Base-by-base conservation (phyloP, 2,329 filamentous ascomycete genomes). In the Truncatella angustata region DNA sequence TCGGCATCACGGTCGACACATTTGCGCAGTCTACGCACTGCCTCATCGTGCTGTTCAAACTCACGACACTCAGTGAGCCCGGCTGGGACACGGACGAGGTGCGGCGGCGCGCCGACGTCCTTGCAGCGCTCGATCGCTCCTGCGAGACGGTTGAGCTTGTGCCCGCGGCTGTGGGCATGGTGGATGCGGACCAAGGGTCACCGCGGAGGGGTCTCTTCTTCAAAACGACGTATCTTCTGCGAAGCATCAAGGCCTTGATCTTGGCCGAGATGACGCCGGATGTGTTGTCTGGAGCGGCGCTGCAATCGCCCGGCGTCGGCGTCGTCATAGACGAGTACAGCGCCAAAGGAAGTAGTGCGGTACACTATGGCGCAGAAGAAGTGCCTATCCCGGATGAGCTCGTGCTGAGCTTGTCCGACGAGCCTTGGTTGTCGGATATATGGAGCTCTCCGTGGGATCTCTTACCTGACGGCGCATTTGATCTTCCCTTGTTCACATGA, bases 21-120 rank as follows among this genome's bases (percentile, higher is more conserved):
- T 62, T 63, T 53, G 42, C 59, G 1, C 63, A 64, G 42, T 58
- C 62, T 37, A 57, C 54, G 40, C 60, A 62, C 48, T 59, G 55
- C 50, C 30, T 63, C 7, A 58, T 62, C 9, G 54, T 62, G 9
- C 54, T 61, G 9, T 63, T 65, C 43, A 60, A 58, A 47, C 60
- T 65, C 23, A 45, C 49, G 21, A 60, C 51, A 3, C 54, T 61
- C 35, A 37, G 57, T 11, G 61, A 62, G 39, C 52, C 56, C 7
- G 58, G 56, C 10, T 65, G 59, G 62, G 60, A 63, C 37, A 23
- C 51, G 2, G 55, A 56, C 3, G 59, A 63, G 18, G 57, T 62
- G 4, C 50, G 51, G 23, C 51, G 56, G 30, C 56, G 59, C 1
- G 54, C 55, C 5, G 59, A 64, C 44, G 54, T 63, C 5, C 56